These are phyloP conservation scores for Coniochaeta sp. DNA, from an alignment of 2,329 filamentous ascomycete genomes.

Conservation along the genomic window DNA sequence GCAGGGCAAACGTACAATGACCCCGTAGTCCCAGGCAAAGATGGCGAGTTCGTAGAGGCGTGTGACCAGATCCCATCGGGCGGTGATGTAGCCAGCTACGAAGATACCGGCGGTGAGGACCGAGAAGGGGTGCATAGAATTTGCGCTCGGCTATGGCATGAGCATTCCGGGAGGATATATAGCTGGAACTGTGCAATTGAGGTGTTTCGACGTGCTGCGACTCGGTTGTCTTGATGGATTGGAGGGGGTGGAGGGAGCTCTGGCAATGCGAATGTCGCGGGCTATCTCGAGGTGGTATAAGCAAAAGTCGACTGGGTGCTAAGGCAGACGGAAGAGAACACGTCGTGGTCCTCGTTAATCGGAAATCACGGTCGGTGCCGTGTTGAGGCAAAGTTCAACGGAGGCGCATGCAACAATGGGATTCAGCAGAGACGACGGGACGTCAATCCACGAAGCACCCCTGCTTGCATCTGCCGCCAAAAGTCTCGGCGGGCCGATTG, in stretches of 20 bases:
- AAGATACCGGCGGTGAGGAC: conserved; percentile 95
- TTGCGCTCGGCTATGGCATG: conserved; percentile 27
- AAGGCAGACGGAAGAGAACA: too few relatives aligned
- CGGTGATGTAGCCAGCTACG: conserved; percentile 98
- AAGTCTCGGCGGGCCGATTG: neutral
- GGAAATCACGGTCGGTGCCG: too few relatives aligned
- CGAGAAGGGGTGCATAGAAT: conserved; percentile 95
- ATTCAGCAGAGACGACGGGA: neutral
- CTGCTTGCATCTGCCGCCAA: neutral
- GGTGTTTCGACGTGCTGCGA: neutral
- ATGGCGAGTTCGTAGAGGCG: conserved; percentile 93
- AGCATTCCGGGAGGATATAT: conserved; percentile 32
- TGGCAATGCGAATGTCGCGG: too few relatives aligned
- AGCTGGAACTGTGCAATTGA: neutral
- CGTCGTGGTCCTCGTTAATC: too few relatives aligned
- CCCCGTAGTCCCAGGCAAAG: conserved; percentile 98
- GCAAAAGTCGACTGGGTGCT: too few relatives aligned
- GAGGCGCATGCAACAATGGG: neutral
- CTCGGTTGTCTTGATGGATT: neutral
- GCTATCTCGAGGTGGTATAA: too few relatives aligned
- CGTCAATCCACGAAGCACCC: neutral
- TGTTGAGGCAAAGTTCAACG: too few relatives aligned
- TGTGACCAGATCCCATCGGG: conserved; percentile 96
- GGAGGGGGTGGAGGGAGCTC: too few relatives aligned
- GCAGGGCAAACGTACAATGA: conserved; percentile 60